Conservation (phyloP, 768 basidiomycete genomes). For the Tylopilus subfusipes region DNA sequence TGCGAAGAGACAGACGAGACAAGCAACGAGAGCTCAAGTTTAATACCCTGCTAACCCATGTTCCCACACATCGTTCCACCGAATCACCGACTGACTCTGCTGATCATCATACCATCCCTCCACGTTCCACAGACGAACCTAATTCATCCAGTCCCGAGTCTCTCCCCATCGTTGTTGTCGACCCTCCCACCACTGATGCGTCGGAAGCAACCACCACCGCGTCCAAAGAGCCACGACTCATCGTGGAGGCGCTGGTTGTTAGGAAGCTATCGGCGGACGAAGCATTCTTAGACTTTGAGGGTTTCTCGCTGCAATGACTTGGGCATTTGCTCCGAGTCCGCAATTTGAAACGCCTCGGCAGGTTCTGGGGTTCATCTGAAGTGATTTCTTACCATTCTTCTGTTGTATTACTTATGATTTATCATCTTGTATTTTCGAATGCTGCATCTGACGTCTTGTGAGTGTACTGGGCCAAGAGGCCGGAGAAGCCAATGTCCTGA, state of each 20-base stretch:
- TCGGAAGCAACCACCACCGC: not conserved
- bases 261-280: conserved; percentile 75
- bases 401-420: too few species aligned
- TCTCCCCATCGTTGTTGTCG: conserved; percentile 33
- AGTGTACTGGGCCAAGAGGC: too few species aligned
- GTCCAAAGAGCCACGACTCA: conserved; percentile 48
- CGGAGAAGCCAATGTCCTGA: too few species aligned
- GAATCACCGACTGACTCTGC: not conserved
- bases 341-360: not conserved
- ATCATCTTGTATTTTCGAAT: not conserved
- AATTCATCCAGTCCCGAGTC: conserved; percentile 28
- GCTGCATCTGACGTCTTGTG: not conserved
- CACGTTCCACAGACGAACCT: conserved; percentile 2
- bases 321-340: too few species aligned
- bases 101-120: not conserved
- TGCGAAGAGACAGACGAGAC: conserved; percentile 47
- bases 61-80: conserved; percentile 1
- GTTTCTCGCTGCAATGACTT: conserved; percentile 39
- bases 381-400: not conserved
- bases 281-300: conserved; percentile 71
- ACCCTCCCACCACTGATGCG: conserved; percentile 7
- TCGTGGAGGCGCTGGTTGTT: conserved; percentile 79
- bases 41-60: conserved; percentile 18
- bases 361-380: not conserved
- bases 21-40: conserved; percentile 47